phyloP scores from a whole-genome alignment of 345 rosid species.

The Euphorbia peplus region DNA sequence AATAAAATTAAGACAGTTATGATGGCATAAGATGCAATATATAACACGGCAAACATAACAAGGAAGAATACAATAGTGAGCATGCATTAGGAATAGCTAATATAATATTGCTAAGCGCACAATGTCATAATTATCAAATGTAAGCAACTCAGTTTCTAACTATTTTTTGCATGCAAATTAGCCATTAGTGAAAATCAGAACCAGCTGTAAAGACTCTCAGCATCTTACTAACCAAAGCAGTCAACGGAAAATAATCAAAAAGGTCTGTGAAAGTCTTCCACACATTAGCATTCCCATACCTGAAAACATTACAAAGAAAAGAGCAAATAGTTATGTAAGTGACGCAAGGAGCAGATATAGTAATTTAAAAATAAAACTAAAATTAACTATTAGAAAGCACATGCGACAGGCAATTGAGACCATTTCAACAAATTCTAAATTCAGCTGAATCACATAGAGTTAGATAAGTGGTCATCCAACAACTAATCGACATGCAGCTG shows the following conservation, averaged over 20 bases:
- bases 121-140: background rate
- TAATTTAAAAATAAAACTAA: no score
- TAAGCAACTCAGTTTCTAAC: background rate
- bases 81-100: background rate
- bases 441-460: background rate
- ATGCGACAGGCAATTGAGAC: background rate
- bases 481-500: background rate
- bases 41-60: background rate
- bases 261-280: constrained; percentile 92
- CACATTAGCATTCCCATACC: constrained; percentile 94
- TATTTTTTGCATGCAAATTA: background rate
- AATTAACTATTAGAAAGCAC: background rate
- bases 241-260: constrained; percentile 89
- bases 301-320: constrained; percentile 30
- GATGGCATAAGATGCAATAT: background rate
- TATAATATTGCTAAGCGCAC: background rate
- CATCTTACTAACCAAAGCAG: constrained; percentile 82
- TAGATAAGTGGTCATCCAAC: no score
- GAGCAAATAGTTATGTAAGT: background rate
- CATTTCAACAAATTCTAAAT: background rate
- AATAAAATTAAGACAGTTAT: background rate
- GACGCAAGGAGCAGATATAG: background rate
- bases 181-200: background rate
- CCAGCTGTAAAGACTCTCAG: background rate
- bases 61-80: background rate